Base-by-base conservation (phyloP, 75 land plant species). In the Picea glauca region DNA sequence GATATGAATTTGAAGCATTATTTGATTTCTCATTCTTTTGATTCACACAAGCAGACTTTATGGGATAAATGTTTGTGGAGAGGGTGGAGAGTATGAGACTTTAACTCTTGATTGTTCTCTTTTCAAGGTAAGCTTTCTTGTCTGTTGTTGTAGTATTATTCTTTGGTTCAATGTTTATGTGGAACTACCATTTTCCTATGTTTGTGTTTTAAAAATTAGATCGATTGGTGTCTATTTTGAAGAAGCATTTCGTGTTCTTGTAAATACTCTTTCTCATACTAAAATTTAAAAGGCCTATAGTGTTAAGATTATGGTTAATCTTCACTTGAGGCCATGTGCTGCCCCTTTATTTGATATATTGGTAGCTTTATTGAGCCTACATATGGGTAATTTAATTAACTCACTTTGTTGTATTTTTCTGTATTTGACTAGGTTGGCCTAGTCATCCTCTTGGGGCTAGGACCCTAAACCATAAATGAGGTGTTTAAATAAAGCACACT, bases 11-110 rank as follows among this genome's bases (percentile, higher is more conserved):
- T 32, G 38, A 65, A 32, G 38, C 33, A 65, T 31, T 32, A 32
- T 68, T 43, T 70, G 11, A 43, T 12, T 70, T 43, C 23, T 77
- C 11, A 21, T 8, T 77, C 26, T 15, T 38, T 77, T 30, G 0
- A 13, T 59, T 75, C 14, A 35, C 56, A 46, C 64, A 75, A 32
- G 77, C 87, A 96, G 98, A 58, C 40, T 87, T 76, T 96, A 91
- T 83, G 95, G 99, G 26, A 85, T 88, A 61, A 97, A 97, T 82
- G 88, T 94, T 31, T 97, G 99, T 86, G 99, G 99, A 63, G 99
- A 97, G 85, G 99, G 99, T 77, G 99, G 99, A 66, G 99, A 97
- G 73, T 97, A 94, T 80, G 99, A 97, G 86, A 91, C 95, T 33
- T 76, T 97, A 62, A 97, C 99, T 26, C 91, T 97, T 65, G 99